Conservation (phyloP, 73 alveolate species). For the Paramecium octaurelia region DNA sequence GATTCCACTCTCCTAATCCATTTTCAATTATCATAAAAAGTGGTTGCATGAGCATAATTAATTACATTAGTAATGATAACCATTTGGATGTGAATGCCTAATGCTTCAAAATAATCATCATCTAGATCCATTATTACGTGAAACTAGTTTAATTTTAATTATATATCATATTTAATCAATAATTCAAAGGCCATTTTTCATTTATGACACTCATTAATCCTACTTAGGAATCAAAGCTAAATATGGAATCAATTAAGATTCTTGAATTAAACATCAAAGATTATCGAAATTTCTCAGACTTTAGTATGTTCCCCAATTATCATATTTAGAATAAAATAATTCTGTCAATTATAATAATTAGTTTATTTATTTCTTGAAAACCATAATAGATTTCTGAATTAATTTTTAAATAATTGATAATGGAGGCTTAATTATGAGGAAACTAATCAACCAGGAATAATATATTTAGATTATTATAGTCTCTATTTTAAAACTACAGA, state of each 20-base stretch:
- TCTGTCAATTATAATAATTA: neutral
- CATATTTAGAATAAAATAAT: neutral
- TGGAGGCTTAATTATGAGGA: no score
- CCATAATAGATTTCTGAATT: neutral
- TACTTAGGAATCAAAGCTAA: neutral
- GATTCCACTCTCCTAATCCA: neutral
- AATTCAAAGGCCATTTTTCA: neutral
- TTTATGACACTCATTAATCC: neutral
- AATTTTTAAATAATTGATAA: no score
- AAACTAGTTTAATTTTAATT: conserved; percentile 17
- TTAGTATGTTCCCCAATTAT: neutral
- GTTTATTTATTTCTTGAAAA: neutral
- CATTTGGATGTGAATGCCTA: neutral
- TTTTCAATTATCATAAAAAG: neutral
- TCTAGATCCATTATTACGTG: neutral
- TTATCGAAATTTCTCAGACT: no score
- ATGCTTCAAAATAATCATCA: neutral
- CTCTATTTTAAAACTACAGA: neutral
- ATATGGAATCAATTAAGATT: neutral
- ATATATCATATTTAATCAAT: neutral
- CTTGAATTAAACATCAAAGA: neutral
- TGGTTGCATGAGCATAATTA: neutral
- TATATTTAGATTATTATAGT: neutral
- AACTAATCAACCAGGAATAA: neutral
- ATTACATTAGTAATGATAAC: neutral